phyloP scores from a whole-genome alignment of 148 eudicot genomes.

The Euryodendron excelsum region DNA sequence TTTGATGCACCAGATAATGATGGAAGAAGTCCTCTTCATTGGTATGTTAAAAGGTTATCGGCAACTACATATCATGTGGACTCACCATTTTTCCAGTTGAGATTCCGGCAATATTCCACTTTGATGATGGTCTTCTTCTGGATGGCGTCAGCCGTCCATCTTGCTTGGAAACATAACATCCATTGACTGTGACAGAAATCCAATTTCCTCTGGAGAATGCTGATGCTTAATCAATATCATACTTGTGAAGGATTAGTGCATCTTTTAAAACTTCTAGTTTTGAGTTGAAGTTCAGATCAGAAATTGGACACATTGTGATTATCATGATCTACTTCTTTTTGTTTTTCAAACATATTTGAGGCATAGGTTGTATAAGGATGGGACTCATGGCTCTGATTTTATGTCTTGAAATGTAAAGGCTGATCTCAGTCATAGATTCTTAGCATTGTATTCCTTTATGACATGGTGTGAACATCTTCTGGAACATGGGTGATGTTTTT shows the following conservation, averaged over 20 bases:
- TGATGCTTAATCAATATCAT: too few relatives aligned
- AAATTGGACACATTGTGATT: too few relatives aligned
- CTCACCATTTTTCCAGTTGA: neutral
- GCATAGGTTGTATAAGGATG: neutral
- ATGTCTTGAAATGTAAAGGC: neutral
- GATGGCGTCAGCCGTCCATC: constrained; percentile 1
- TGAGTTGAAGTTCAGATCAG: too few relatives aligned
- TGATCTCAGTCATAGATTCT: neutral
- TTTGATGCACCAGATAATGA: constrained; percentile 80
- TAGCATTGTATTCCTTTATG: too few relatives aligned
- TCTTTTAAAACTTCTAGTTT: too few relatives aligned
- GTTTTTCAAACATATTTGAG: too few relatives aligned
- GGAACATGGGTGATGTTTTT: too few relatives aligned
- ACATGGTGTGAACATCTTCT: too few relatives aligned
- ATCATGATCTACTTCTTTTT: too few relatives aligned
- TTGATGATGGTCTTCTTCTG: neutral
- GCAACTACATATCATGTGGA: neutral
- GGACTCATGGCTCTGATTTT: neutral
- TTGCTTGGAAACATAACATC: neutral
- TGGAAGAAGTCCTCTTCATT: constrained; percentile 83
- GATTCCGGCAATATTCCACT: neutral
- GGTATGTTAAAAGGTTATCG: constrained; percentile 38
- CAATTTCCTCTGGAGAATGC: too few relatives aligned
- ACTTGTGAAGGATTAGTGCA: neutral
- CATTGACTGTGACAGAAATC: neutral